phyloP scores from a whole-genome alignment of 371 early-diverging fungal species.

The Parasitella parasitica region DNA sequence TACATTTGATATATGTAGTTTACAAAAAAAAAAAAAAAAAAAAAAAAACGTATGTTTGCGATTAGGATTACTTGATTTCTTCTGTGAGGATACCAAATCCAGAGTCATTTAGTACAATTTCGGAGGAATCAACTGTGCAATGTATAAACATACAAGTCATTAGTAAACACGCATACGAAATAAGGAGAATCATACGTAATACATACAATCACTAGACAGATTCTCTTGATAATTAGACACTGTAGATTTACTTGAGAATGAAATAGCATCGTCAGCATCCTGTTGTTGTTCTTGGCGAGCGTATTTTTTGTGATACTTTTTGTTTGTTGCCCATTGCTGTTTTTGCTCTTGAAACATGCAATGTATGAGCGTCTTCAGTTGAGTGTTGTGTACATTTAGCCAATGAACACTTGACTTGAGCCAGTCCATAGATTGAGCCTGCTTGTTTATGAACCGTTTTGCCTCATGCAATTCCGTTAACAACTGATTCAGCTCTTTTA shows the following conservation, averaged over 20 bases:
- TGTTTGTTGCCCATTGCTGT: background rate
- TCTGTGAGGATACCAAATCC: conserved; percentile 8
- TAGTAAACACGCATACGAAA: background rate
- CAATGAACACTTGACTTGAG: conserved; percentile 40
- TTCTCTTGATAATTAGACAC: background rate
- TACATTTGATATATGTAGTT: too few relatives aligned
- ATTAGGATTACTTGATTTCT: background rate
- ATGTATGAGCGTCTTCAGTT: conserved; percentile 1
- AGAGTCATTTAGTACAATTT: conserved; percentile 7
- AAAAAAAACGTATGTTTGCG: too few relatives aligned
- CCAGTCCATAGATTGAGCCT: conserved; percentile 31
- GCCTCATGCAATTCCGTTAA: conserved; percentile 33
- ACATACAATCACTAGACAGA: background rate
- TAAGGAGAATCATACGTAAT: background rate
- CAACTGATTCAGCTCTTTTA: conserved; percentile 14
- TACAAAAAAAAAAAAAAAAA: too few relatives aligned
- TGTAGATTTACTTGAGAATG: conserved; percentile 8
- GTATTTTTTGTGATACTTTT: background rate
- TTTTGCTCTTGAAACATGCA: conserved; percentile 2
- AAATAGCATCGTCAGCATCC: background rate
- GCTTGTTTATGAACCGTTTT: conserved; percentile 40
- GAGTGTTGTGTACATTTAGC: conserved; percentile 32
- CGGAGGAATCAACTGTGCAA: background rate
- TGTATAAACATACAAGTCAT: background rate
- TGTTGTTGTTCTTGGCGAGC: background rate